Percentiles rank a stretch among this genome's conserved stretches.
phyloP scores from a whole-genome alignment of 495 filamentous ascomycete species.

The Aspergillus heteromorphus region DNA sequence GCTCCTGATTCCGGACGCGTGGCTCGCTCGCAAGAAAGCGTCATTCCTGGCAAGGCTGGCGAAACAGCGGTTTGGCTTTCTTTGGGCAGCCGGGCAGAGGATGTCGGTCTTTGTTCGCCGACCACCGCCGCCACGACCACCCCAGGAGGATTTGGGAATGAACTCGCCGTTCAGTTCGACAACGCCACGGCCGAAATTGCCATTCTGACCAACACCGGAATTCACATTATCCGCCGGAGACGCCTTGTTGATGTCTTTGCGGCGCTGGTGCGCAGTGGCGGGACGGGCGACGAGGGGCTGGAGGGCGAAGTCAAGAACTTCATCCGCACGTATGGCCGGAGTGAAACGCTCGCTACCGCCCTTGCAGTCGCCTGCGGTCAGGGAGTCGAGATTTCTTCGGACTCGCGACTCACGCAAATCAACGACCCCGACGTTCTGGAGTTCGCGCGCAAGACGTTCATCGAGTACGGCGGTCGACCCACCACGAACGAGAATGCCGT shows the following conservation, averaged over 20 bases:
- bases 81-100: conserved; percentile 64
- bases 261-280: conserved; percentile 62
- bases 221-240: conserved; percentile 76
- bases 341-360: conserved; percentile 82
- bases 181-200: conserved; percentile 74
- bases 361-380: conserved; percentile 96
- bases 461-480: conserved; percentile 83
- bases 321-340: conserved; percentile 73
- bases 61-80: conserved; percentile 75
- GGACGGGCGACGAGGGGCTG: conserved; percentile 70
- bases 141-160: conserved; percentile 86
- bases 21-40: conserved; percentile 49
- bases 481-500: conserved; percentile 66
- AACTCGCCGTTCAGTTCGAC: conserved; percentile 91
- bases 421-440: conserved; percentile 80
- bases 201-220: conserved; percentile 81
- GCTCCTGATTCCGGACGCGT: conserved; percentile 82
- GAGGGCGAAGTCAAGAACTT: conserved; percentile 78
- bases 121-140: conserved; percentile 61
- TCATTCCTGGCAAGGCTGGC: conserved; percentile 42
- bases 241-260: conserved; percentile 93
- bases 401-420: conserved; percentile 60
- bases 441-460: conserved; percentile 76
- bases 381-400: conserved; percentile 68
- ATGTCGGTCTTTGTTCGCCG: conserved; percentile 66